Evolutionary conservation across 805 yeast genomes (phyloP).

Genomic region (Nakazawaea ambrosiae): DNA sequence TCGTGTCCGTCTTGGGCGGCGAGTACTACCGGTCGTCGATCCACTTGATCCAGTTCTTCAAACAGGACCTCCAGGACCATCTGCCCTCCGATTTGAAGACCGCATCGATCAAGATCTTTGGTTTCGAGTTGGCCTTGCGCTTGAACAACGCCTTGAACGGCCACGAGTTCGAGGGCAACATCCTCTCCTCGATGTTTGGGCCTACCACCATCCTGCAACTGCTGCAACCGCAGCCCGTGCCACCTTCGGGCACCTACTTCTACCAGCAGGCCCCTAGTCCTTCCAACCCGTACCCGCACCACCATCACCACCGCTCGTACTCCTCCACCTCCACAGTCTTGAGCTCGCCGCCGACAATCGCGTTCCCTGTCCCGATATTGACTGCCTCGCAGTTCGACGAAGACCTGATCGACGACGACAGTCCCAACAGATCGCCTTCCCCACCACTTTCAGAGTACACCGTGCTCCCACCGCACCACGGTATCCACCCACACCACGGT

Average conservation of each 20-base stretch:
- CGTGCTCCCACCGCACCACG: neutral
- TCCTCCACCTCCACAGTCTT: conserved; percentile 1
- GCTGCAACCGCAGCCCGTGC: neutral
- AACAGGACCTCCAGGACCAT: neutral
- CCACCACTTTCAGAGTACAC: neutral
- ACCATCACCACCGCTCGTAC: conserved; percentile 1
- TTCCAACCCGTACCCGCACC: neutral
- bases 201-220: neutral
- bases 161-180: conserved; percentile 6
- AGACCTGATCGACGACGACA: neutral
- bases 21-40: conserved; percentile 8
- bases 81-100: neutral
- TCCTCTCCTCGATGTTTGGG: conserved; percentile 4
- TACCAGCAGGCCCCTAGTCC: neutral
- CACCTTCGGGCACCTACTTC: no score
- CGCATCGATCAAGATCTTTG: conserved; percentile 6
- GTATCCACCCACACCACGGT: no score
- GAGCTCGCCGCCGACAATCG: neutral
- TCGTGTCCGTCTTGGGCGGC: conserved; percentile 8
- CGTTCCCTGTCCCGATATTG: neutral
- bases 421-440: neutral
- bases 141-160: conserved; percentile 10
- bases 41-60: conserved; percentile 1
- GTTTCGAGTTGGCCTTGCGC: conserved; percentile 8
- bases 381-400: neutral